A percentile compares a stretch with the other conserved stretches of the same genome.
Conservation (phyloP, 345 rosid species). For the Rhodamnia rubescens region DNA sequence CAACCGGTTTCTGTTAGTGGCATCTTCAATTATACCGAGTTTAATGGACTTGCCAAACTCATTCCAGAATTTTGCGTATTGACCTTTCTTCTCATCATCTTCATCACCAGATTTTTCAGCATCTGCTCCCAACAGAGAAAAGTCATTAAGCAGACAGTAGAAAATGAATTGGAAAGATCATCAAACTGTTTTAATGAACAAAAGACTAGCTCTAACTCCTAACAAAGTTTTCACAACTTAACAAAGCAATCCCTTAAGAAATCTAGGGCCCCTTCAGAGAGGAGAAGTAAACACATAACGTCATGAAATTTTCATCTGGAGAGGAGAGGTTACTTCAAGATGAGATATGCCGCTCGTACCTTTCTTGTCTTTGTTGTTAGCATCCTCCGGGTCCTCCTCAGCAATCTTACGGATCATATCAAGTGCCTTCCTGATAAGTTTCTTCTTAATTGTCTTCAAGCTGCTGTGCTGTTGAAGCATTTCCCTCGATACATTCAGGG, state of each 20-base stretch:
- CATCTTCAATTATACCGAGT: constrained; percentile 94
- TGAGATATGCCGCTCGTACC: constrained; percentile 14
- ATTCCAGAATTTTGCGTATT: constrained; percentile 89
- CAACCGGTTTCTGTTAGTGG: constrained; percentile 86
- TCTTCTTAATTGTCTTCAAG: constrained; percentile 94
- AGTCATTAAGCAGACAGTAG: neutral
- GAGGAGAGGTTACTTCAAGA: neutral
- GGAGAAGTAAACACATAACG: neutral
- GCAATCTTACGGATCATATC: constrained; percentile 90
- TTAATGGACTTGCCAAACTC: constrained; percentile 96
- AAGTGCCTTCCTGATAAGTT: constrained; percentile 90
- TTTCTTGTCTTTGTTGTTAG: constrained; percentile 61
- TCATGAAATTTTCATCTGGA: neutral
- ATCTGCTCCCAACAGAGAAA: constrained; percentile 23
- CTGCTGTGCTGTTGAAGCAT: constrained; percentile 98
- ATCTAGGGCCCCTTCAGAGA: neutral
- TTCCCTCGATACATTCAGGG: constrained; percentile 91
- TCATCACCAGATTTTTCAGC: constrained; percentile 50
- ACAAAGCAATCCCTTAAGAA: neutral
- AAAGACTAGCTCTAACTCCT: neutral
- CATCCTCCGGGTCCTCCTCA: constrained; percentile 21
- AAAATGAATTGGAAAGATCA: neutral
- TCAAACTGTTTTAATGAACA: neutral
- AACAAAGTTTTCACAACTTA: neutral
- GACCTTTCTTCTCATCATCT: constrained; percentile 75